Evolutionary conservation across 441 rosid species (phyloP).

Genomic region (Rhodomyrtus psidioides): DNA sequence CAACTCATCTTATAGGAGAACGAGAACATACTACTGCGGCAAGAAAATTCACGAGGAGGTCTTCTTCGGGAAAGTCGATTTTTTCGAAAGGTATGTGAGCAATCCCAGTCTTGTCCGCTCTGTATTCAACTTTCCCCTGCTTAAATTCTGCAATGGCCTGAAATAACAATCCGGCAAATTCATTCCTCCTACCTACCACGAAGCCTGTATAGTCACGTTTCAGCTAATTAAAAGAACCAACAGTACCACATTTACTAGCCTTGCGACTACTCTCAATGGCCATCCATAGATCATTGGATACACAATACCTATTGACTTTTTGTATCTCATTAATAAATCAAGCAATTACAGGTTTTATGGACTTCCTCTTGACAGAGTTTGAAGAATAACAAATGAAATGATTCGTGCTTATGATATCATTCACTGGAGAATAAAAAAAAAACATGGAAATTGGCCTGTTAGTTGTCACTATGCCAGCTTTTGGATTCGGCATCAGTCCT

Average conservation of each 20-base stretch:
- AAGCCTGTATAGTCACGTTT: not conserved
- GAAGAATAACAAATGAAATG: too few relatives aligned
- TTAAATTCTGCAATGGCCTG: slow-evolving; percentile 98
- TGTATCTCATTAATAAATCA: not conserved
- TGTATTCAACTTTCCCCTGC: slow-evolving; percentile 88
- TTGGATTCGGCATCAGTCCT: too few relatives aligned
- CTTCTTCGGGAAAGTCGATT: slow-evolving; percentile 69
- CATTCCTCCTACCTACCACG: not conserved
- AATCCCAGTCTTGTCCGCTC: slow-evolving; percentile 97
- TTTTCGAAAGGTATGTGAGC: slow-evolving; percentile 95
- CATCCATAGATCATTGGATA: not conserved
- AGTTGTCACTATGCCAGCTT: too few relatives aligned
- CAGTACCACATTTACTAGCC: not conserved
- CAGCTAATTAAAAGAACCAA: not conserved
- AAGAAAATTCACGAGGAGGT: slow-evolving; percentile 69
- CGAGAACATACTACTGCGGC: slow-evolving; percentile 61
- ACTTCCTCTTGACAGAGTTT: too few relatives aligned
- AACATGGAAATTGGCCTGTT: too few relatives aligned
- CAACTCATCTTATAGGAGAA: not conserved
- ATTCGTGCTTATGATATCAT: too few relatives aligned
- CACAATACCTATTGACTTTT: not conserved
- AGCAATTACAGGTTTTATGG: not conserved
- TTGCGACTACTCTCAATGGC: not conserved
- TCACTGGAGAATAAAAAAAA: too few relatives aligned
- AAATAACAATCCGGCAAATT: not conserved